These are phyloP conservation scores for Talaromyces sp. DNA, from an alignment of 2,329 filamentous ascomycete species.

Conservation along the genomic window DNA sequence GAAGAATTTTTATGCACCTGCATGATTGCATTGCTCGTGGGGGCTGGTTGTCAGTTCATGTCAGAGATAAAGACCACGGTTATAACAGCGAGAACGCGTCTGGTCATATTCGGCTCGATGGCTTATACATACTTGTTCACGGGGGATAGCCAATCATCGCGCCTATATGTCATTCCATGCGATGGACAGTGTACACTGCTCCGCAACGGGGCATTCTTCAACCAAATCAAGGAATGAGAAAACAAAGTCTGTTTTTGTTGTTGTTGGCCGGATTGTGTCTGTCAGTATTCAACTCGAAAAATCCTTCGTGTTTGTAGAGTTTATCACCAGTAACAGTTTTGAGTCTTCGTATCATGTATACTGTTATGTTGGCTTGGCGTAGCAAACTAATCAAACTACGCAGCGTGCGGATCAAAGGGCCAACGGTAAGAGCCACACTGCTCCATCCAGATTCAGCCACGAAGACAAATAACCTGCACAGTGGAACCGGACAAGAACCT, in stretches of 20 bases:
- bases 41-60: background rate
- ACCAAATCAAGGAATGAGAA: background rate
- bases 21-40: background rate
- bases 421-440: background rate
- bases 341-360: background rate
- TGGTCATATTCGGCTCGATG: background rate
- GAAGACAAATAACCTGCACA: background rate
- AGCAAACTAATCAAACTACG: too few relatives aligned
- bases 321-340: too few relatives aligned
- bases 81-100: background rate
- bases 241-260: background rate
- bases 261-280: too few relatives aligned
- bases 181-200: background rate
- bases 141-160: background rate
- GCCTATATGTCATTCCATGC: background rate
- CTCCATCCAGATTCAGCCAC: background rate
- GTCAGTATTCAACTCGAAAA: background rate
- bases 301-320: background rate
- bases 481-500: background rate
- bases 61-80: background rate
- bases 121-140: background rate
- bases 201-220: constrained; percentile 4
- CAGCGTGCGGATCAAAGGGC: background rate
- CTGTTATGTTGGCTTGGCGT: background rate
- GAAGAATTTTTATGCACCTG: background rate